Base-by-base conservation (phyloP, 2,329 filamentous ascomycete genomes). In the Neofusicoccum parvum region DNA sequence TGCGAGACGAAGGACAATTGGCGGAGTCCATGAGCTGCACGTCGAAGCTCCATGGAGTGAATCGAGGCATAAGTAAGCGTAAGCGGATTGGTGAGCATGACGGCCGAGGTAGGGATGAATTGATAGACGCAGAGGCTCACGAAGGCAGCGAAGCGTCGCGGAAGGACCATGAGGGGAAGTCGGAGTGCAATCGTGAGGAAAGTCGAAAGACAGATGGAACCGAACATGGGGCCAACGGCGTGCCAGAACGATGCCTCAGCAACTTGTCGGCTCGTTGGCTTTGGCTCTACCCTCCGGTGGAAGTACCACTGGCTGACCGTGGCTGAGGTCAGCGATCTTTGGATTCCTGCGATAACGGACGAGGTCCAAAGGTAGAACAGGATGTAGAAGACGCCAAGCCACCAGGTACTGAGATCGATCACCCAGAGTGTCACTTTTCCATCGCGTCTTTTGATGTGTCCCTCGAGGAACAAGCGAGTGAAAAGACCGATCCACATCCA, bases 251-350 rank as follows among this genome's bases (percentile, higher is more conserved):
- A 94, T 6, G 94, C 94, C 67, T 87, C 83, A 32, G 98, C 92
- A 54, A 98, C 90, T 64, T 94, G 90, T 65, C 86, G 84, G 1
- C 92, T 94, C 0, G 92, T 88, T 2, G 93, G 89, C 9, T 90
- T 84, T 5, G 94, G 92, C 11, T 89, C 86, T 4, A 89, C 88
- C 71, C 96, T 91, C 68, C 95, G 92, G 78, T 98, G 94, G 78
- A 98, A 99, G 79, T 99, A 99, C 95, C 95, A 99, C 78, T 99
- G 95, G 46, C 92, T 96, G 27, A 98, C 94, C 0, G 94, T 97
- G 11, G 95, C 95, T 27, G 93, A 94, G 14, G 94, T 97, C 15
- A 94, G 95, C 23, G 92, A 90, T 66, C 95, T 89, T 76, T 99
- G 94, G 23, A 98, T 86, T 17, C 92, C 93, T 65, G 92, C 90